Conservation (phyloP, 1,284 basidiomycete genomes). For the Albatrellus sp. region DNA sequence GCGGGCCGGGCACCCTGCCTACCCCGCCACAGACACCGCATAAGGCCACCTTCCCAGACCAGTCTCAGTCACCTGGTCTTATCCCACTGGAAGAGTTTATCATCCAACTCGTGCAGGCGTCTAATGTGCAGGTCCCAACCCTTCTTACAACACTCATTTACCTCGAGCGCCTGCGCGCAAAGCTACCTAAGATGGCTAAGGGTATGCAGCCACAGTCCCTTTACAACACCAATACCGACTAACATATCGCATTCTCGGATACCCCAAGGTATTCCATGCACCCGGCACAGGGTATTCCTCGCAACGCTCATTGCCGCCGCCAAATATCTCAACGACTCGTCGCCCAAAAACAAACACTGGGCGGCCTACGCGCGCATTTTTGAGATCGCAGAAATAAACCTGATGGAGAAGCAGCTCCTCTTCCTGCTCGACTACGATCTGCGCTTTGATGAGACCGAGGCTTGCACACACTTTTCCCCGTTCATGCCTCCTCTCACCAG, state of each 20-base stretch:
- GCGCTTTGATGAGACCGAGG: constrained; percentile 72
- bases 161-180: constrained; percentile 76
- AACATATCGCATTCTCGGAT: constrained; percentile 6
- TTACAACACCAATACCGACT: constrained; percentile 7
- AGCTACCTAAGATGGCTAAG: constrained; percentile 78
- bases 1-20: constrained; percentile 18
- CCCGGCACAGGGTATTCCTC: constrained; percentile 90
- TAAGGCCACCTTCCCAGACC: constrained; percentile 28
- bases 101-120: constrained; percentile 68
- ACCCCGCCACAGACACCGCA: constrained; percentile 46
- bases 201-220: constrained; percentile 31
- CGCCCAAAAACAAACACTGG: constrained; percentile 95
- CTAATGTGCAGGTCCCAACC: constrained; percentile 88
- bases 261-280: constrained; percentile 71
- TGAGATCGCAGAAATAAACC: constrained; percentile 70
- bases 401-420: constrained; percentile 94
- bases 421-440: constrained; percentile 84
- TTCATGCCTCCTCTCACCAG: constrained; percentile 29
- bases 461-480: constrained; percentile 46
- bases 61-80: constrained; percentile 19
- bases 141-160: constrained; percentile 89
- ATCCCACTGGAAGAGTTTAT: constrained; percentile 79
- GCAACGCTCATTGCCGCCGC: constrained; percentile 92
- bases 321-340: constrained; percentile 96
- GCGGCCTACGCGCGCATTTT: constrained; percentile 69